These are phyloP conservation scores for Lasiosphaeris hirsuta DNA, from an alignment of 495 filamentous ascomycete species.

Conservation along the genomic window DNA sequence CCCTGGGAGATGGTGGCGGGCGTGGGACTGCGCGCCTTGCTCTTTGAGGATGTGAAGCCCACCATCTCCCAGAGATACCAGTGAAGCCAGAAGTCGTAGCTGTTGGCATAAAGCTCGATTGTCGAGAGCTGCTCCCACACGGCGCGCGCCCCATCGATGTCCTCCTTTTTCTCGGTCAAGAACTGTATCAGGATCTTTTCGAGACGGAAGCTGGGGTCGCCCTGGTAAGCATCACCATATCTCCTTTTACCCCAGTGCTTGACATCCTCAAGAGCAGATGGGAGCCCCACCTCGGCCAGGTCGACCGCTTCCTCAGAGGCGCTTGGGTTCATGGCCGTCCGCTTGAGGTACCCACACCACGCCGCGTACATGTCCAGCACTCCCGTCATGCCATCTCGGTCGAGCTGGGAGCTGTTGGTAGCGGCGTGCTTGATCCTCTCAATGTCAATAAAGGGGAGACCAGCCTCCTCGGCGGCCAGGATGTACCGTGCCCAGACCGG, in stretches of 20 bases:
- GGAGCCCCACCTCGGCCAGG: constrained; percentile 84
- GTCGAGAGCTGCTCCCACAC: constrained; percentile 68
- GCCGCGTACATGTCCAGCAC: constrained; percentile 84
- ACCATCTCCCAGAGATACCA: constrained; percentile 91
- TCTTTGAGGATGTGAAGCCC: constrained; percentile 39
- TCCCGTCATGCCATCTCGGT: constrained; percentile 70
- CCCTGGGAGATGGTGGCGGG: constrained; percentile 35
- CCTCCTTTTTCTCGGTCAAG: constrained; percentile 69
- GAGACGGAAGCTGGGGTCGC: constrained; percentile 81
- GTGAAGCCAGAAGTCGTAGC: constrained; percentile 87
- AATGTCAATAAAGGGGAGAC: constrained; percentile 70
- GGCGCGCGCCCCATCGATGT: constrained; percentile 58
- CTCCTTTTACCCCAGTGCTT: constrained; percentile 70
- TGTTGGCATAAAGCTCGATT: constrained; percentile 59
- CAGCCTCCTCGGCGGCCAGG: constrained; percentile 72
- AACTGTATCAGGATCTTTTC: constrained; percentile 91
- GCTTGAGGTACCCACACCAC: constrained; percentile 90
- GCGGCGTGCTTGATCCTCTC: constrained; percentile 89
- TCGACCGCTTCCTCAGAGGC: constrained; percentile 87
- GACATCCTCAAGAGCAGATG: constrained; percentile 78
- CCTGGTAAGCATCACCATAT: constrained; percentile 69
- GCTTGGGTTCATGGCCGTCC: constrained; percentile 69
- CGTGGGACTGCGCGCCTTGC: constrained; percentile 43
- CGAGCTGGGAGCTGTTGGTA: constrained; percentile 74
- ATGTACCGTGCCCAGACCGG: constrained; percentile 87